These are phyloP conservation scores for Casaregolazyma lundiana DNA, from an alignment of 1,139 yeast species.

Conservation along the genomic window DNA sequence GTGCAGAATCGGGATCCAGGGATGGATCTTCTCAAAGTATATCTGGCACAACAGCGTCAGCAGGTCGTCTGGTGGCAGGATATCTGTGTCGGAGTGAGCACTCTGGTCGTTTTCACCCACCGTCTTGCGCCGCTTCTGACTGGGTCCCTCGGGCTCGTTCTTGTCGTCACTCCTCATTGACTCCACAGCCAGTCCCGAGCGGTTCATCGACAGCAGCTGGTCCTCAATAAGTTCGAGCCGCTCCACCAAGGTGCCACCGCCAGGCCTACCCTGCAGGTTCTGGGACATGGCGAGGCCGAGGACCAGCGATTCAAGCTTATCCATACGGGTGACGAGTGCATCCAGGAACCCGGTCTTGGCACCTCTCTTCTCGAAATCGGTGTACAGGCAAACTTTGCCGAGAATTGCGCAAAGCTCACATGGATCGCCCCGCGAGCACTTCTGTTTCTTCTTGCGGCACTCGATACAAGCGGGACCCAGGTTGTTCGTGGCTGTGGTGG, in stretches of 20 bases:
- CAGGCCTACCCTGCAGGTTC: too few relatives aligned
- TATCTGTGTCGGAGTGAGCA: slow-evolving; percentile 8
- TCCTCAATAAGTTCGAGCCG: too few relatives aligned
- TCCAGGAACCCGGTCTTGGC: slow-evolving; percentile 13
- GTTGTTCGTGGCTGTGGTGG: too few relatives aligned
- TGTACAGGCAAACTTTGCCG: slow-evolving; percentile 15
- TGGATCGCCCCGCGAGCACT: slow-evolving; percentile 21
- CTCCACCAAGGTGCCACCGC: too few relatives aligned
- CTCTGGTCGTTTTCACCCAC: slow-evolving; percentile 4
- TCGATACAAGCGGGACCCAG: slow-evolving; percentile 17
- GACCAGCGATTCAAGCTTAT: slow-evolving; percentile 15
- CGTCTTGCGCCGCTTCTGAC: too few relatives aligned
- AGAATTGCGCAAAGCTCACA: slow-evolving; percentile 16
- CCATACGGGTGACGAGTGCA: slow-evolving; percentile 10
- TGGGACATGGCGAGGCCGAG: too few relatives aligned
- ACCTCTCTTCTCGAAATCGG: slow-evolving; percentile 15
- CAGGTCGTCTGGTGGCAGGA: slow-evolving; percentile 11
- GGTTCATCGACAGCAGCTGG: too few relatives aligned
- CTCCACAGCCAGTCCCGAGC: too few relatives aligned
- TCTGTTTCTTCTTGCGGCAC: slow-evolving; percentile 20
- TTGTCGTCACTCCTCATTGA: too few relatives aligned
- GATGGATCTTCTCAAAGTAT: slow-evolving; percentile 14
- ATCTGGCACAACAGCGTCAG: slow-evolving; percentile 6
- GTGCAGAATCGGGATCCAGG: slow-evolving; percentile 15
- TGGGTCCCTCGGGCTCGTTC: too few relatives aligned